Evolutionary conservation across 345 rosid genomes (phyloP), one percentile per base, ranked within the genome.

Genomic region (Aquilaria malaccensis): DNA sequence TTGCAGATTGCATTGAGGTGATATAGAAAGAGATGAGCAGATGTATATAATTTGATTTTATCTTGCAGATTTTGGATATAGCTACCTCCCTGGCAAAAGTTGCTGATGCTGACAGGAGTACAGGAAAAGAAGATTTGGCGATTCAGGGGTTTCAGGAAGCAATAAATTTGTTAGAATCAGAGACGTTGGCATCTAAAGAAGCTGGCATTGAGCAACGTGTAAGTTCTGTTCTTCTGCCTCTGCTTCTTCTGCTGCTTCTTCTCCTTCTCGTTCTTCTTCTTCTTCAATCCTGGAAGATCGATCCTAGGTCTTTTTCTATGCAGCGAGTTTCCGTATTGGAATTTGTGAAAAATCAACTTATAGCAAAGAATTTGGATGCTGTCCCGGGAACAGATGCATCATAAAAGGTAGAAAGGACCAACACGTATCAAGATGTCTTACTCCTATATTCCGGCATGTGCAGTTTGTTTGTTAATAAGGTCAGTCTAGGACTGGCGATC

Each of bases 61-160:
- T 32, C 33, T 46, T 60, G 31, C 72, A 90, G 97, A 59, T 70
- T 62, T 73, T 87, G 55, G 97, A 89, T 76, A 80, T 90, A 58
- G 95, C 90, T n/a, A 82, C 85, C 61, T 94, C 97, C 58, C 87
- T 90, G 12, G 95, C 96, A 66, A 94, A 94, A 77, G 95, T 94
- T 65, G 97, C 97, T 0, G 99, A 94, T 66, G 93, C 80, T 0
- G 96, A 90, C 76, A 78, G 87, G 68, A 81, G 54, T 66, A 69
- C 88, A 9, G 95, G 95, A 59, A 76, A 83, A 9, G 88, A 83
- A 75, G 81, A 73, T 72, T 74, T 73, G 65, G 97, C 97, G 9
- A 59, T 58, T 57, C 77, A 77, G 54, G 87, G 91, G 69, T 90
- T 94, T 73, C 72, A 71, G 57, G 99, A 94, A 82, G 97, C 95